Evolutionary conservation across 192 early-diverging fungal genomes (phyloP).

Genomic region (Coemansia sp.): DNA sequence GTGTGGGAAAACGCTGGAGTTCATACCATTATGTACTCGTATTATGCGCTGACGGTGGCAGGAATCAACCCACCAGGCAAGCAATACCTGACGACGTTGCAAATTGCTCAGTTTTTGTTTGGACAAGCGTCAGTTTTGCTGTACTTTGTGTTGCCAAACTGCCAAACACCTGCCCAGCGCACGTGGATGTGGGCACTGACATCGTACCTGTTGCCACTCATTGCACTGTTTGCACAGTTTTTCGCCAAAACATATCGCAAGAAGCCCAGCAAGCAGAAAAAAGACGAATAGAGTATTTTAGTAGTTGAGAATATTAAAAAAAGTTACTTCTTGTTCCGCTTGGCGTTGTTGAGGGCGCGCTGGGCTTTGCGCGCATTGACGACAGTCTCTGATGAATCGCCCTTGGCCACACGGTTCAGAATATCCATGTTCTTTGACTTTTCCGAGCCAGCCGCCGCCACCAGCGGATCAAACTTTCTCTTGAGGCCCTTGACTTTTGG

Average conservation of each 20-base stretch:
- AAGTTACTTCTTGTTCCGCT: constrained; percentile 31
- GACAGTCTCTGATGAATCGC: constrained; percentile 36
- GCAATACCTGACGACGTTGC: constrained; percentile 76
- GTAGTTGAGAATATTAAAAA: constrained; percentile 37
- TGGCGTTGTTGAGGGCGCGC: constrained; percentile 48
- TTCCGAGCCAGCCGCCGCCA: constrained; percentile 64
- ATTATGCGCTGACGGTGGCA: constrained; percentile 72
- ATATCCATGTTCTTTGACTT: constrained; percentile 71
- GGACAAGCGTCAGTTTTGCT: constrained; percentile 65
- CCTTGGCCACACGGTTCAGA: constrained; percentile 65
- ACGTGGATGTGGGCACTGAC: constrained; percentile 63
- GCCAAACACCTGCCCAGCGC: constrained; percentile 55
- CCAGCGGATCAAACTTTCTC: constrained; percentile 68
- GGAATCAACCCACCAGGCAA: constrained; percentile 77
- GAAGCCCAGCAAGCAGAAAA: too few relatives aligned
- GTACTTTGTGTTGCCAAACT: constrained; percentile 67
- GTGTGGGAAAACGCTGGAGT: constrained; percentile 80
- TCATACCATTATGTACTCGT: constrained; percentile 85
- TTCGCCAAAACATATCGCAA: constrained; percentile 65
- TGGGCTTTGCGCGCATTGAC: constrained; percentile 55
- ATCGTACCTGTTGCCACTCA: constrained; percentile 76
- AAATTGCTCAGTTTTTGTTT: constrained; percentile 82
- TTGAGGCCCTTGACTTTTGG: constrained; percentile 80
- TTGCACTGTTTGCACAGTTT: constrained; percentile 79
- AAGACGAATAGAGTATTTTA: neutral